phyloP scores from a whole-genome alignment of 208 protist species.

The Leishmania gerbilli region DNA sequence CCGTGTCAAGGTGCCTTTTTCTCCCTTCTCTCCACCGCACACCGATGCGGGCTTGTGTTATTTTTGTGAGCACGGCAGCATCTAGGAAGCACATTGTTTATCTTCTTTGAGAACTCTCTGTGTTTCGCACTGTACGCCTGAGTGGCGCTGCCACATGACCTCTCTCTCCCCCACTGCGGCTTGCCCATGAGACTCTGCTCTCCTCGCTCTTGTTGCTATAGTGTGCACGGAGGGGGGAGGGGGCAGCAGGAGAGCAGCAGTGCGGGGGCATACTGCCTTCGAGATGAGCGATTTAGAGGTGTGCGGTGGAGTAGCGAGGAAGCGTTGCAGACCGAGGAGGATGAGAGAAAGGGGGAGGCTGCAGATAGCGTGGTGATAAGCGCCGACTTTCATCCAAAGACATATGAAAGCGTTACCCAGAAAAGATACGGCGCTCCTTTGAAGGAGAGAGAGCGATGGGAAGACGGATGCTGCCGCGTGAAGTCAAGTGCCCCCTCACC shows the following conservation, averaged over 20 bases:
- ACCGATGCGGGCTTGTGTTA: background rate
- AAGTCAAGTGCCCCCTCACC: background rate
- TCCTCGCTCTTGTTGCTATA: background rate
- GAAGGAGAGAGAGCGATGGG: background rate
- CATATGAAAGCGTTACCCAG: background rate
- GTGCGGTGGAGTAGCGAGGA: background rate
- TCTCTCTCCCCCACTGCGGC: background rate
- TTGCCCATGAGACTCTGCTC: background rate
- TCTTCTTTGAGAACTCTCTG: background rate
- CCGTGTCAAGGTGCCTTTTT: background rate
- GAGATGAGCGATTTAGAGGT: background rate
- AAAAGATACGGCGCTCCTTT: background rate
- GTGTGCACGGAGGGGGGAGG: background rate
- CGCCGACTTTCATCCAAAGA: background rate
- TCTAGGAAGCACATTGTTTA: background rate
- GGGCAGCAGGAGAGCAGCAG: background rate
- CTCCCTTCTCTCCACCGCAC: background rate
- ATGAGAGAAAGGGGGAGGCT: background rate
- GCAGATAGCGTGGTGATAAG: background rate
- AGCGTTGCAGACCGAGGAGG: background rate
- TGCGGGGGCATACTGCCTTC: background rate
- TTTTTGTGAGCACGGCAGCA: background rate
- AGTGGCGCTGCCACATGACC: too few species aligned
- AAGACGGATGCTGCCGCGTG: background rate
- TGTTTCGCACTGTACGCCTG: background rate